These are phyloP conservation scores for Podospora bellae-mahoneyi DNA, from an alignment of 495 filamentous ascomycete species.

Conservation along the genomic window DNA sequence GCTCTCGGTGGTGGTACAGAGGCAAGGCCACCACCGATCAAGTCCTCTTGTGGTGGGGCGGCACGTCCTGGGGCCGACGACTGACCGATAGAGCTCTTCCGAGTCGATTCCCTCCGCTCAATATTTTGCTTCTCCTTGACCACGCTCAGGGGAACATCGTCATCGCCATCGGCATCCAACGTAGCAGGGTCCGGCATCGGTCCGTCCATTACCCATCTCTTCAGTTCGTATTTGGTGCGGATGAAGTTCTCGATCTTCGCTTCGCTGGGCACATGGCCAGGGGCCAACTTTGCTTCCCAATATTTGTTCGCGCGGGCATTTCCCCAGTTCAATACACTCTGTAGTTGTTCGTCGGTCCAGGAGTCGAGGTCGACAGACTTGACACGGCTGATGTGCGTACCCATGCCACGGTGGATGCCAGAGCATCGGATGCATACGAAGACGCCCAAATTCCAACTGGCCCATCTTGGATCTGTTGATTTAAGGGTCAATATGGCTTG, in stretches of 20 bases:
- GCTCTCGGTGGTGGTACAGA: conserved; percentile 39
- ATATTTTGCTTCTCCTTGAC: conserved; percentile 57
- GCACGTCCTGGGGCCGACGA: conserved; percentile 29
- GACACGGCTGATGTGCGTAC: conserved; percentile 95
- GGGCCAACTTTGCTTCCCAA: conserved; percentile 92
- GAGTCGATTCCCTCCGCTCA: conserved; percentile 46
- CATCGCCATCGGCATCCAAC: conserved; percentile 78
- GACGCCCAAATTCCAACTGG: conserved; percentile 93
- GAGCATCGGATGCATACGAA: conserved; percentile 98
- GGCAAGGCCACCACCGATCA: conserved; percentile 48
- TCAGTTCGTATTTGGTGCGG: conserved; percentile 95
- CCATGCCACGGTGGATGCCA: conserved; percentile 97
- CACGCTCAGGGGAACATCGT: conserved; percentile 64
- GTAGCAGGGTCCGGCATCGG: conserved; percentile 85
- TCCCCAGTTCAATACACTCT: conserved; percentile 89
- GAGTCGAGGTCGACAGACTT: conserved; percentile 96
- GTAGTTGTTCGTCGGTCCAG: conserved; percentile 97
- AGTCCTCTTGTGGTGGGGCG: conserved; percentile 42
- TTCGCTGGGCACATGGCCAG: conserved; percentile 93
- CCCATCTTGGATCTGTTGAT: conserved; percentile 86
- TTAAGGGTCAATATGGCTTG: conserved; percentile 18
- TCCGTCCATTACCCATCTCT: conserved; percentile 98
- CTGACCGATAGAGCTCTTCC: conserved; percentile 42
- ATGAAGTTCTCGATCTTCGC: conserved; percentile 99
- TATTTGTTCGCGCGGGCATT: conserved; percentile 96